Base-by-base conservation (phyloP, 352 stramenopile species). In the Globisporangium uncinulatum region DNA sequence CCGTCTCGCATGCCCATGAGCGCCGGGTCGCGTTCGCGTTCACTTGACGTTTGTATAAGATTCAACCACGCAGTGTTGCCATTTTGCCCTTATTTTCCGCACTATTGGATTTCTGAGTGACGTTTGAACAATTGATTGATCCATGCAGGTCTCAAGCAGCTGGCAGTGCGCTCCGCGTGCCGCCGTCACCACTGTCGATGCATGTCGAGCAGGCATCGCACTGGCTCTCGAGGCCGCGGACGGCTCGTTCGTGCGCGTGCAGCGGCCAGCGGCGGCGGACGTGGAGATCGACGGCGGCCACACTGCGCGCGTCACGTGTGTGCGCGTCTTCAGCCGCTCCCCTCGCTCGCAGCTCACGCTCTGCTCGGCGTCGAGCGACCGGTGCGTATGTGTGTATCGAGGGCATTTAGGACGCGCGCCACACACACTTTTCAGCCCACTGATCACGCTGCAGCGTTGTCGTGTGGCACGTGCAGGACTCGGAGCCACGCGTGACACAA, bases 291-390 rank as follows among this genome's bases (percentile, higher is more conserved):
- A 39, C 34, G 62, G 79, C 15, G 76, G 71, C 11, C 76, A 89
- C 52, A 34, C 42, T 15, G 69, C 81, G 42, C 73, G 67, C 46
- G 51, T 87, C n/a, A 57, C 73, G 5, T 71, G 61, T 20, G 55
- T 87, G 41, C 61, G 55, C 14, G 65, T 69, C 31, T 83, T 65
- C 9, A 36, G 57, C 4, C 47, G 66, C 0, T 66, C 64, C 0
- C 4, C 43, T 1, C 53, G 42, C 13, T 19, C 43, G 2, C 21
- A 20, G 8, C 32, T 86, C n/a, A 57, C 65, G 15, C 24, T 92
- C 3, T 80, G 70, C 49, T 89, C 79, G 2, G 79, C 72, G 0
- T 92, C 83, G 6, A 80, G 70, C 55, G 83, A 92, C 57, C 72
- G 77, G 82, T 92, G 41, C 19, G 54, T 56, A 7, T 29, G 2